Conservation (phyloP, 2,329 filamentous ascomycete species). For the Colletotrichum lentis region DNA sequence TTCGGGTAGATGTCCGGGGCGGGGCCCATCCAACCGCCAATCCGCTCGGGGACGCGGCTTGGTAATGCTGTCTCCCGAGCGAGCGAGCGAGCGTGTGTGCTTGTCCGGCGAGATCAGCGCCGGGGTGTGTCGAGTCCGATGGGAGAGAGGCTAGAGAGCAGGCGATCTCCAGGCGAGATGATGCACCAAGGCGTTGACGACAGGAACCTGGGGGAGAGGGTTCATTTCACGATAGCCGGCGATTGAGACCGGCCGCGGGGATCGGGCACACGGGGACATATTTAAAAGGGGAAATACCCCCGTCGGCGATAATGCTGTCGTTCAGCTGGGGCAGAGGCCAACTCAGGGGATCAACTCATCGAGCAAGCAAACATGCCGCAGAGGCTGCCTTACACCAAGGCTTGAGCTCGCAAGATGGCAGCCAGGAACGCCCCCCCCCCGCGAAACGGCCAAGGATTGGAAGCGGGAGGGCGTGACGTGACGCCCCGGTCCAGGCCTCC, state of each 20-base stretch:
- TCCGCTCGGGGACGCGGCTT: neutral
- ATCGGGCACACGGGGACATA: slow-evolving; percentile 11
- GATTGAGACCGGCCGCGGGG: neutral
- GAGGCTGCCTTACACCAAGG: slow-evolving; percentile 30
- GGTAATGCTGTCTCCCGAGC: neutral
- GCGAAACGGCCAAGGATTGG: neutral
- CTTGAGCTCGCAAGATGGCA: neutral
- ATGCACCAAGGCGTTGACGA: neutral
- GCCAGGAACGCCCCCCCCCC: neutral
- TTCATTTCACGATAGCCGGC: slow-evolving; percentile 16
- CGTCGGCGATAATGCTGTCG: neutral
- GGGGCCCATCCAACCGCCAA: neutral
- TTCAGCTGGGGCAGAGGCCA: neutral
- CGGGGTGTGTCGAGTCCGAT: neutral
- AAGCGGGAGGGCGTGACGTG: slow-evolving; percentile 21
- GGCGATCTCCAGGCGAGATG: neutral
- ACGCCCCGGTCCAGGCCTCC: slow-evolving; percentile 12
- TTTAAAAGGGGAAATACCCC: slow-evolving; percentile 2
- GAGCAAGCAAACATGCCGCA: neutral
- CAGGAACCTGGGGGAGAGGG: neutral
- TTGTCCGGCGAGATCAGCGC: too few species aligned
- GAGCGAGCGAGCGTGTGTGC: too few species aligned
- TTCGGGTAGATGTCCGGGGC: neutral
- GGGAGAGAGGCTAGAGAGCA: too few species aligned
- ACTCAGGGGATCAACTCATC: neutral